A percentile compares a stretch with the other conserved stretches of the same genome.
These are phyloP conservation scores for Favolaschia claudopus DNA, from an alignment of 768 basidiomycete genomes.

Conservation along the genomic window DNA sequence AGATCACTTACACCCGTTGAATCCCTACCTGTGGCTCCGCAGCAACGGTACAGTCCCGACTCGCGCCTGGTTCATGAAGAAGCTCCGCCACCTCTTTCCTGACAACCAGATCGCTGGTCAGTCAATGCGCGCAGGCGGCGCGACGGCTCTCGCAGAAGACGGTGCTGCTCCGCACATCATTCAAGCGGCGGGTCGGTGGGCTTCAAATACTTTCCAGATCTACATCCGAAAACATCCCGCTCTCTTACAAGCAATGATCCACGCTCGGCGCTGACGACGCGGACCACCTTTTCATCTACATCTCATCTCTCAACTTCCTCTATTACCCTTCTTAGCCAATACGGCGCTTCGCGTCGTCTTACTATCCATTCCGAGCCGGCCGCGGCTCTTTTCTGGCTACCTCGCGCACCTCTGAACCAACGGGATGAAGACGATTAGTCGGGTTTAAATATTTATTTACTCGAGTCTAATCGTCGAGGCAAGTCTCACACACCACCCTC, in stretches of 20 bases:
- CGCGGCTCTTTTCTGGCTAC: too few species aligned
- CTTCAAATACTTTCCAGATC: constrained; percentile 35
- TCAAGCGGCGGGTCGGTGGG: constrained; percentile 42
- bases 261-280: too few species aligned
- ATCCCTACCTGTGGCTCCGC: constrained; percentile 34
- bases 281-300: too few species aligned
- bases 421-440: too few species aligned
- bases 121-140: constrained; percentile 42
- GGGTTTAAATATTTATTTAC: too few species aligned
- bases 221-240: constrained; percentile 45
- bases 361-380: too few species aligned
- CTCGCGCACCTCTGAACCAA: too few species aligned
- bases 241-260: constrained; percentile 24
- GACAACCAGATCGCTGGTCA: constrained; percentile 32
- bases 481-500: too few species aligned
- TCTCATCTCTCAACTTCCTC: too few species aligned
- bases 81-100: constrained; percentile 25
- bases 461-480: too few species aligned
- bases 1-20: constrained; percentile 16
- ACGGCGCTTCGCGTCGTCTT: too few species aligned
- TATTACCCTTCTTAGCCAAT: too few species aligned
- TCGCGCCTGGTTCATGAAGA: constrained; percentile 33
- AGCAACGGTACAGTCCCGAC: constrained; percentile 32
- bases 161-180: constrained; percentile 37
- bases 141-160: constrained; percentile 37